Evolutionary conservation across 352 stramenopile genomes (phyloP).

Genomic region (Phytophthora europaea): DNA sequence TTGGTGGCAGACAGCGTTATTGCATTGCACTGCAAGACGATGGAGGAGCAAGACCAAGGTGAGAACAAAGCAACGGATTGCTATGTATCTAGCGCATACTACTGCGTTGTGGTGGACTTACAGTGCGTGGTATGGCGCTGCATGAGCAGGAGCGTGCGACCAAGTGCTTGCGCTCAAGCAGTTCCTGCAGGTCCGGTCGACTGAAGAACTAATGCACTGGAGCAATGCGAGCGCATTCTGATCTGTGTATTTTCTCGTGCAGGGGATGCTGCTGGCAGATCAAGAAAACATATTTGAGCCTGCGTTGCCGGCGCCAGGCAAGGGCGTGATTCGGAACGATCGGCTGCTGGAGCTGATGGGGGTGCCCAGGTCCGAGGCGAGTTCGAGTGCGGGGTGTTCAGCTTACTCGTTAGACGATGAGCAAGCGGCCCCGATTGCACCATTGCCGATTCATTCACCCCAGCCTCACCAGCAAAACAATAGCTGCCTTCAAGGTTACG

Average conservation of each 20-base stretch:
- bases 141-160: slow-evolving; percentile 52
- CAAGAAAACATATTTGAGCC: slow-evolving; percentile 2
- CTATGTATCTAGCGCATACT: neutral
- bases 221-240: neutral
- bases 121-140: neutral
- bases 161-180: slow-evolving; percentile 70
- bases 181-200: slow-evolving; percentile 29
- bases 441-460: slow-evolving; percentile 12
- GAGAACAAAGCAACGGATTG: neutral
- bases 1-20: neutral
- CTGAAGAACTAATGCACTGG: neutral
- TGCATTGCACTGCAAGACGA: neutral
- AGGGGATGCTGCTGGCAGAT: slow-evolving; percentile 26
- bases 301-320: slow-evolving; percentile 2
- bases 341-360: slow-evolving; percentile 30
- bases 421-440: slow-evolving; percentile 17
- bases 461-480: neutral
- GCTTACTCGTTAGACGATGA: slow-evolving; percentile 25
- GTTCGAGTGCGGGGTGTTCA: slow-evolving; percentile 16
- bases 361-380: slow-evolving; percentile 23
- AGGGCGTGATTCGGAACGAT: slow-evolving; percentile 31
- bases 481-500: neutral
- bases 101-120: slow-evolving; percentile 2
- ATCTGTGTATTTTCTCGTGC: neutral
- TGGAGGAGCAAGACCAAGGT: slow-evolving; percentile 24